Evolutionary conservation across 2,329 filamentous ascomycete species (phyloP), one percentile per base, ranked within the genome.

Genomic region (Paecilomyces variotii): DNA sequence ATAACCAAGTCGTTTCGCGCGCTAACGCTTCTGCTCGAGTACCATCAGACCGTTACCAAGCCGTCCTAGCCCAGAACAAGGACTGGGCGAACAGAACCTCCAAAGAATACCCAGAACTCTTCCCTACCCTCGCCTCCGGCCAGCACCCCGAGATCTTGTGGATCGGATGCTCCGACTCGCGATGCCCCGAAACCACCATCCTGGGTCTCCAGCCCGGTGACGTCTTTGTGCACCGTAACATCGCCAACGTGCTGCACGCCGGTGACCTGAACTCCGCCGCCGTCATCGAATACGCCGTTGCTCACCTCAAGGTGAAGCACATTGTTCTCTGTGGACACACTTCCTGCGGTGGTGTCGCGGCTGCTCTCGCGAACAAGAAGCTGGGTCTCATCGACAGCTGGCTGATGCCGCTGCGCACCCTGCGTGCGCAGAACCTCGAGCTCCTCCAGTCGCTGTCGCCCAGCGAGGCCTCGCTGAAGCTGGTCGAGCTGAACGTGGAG

Each of bases 171-270:
- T 89, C 89, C 67, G 91, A 95, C 78, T 90, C 87, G 45, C 88
- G 91, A 63, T 87, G 90, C 65, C 90, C 91, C 1, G 91, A 94
- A 75, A 93, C 89, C 4, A 91, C 87, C 54, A 82, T 96, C 68
- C 82, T 92, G 28, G 87, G 88, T 68, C 81, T 91, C 59, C 82
- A 90, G 68, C 89, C 90, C 2, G 90, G 91, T 60, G 90, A 95
- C 67, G 86, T 95, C 65, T 95, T 95, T 73, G 88, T 91, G 56
- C 90, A 95, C 79, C 88, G 91, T 71, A 95, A 95, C 79, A 92
- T 96, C 72, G 90, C 89, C 74, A 95, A 95, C 78, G 84, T 93
- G 68, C 77, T 95, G 62, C 85, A 86, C 59, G 79, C 86, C 24
- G 86, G 85, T 66, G 91, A 96, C 72, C 83, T 93, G 72, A 90